Conservation (phyloP, 176 grass and related monocot species). For the Hordeum marinum region DNA sequence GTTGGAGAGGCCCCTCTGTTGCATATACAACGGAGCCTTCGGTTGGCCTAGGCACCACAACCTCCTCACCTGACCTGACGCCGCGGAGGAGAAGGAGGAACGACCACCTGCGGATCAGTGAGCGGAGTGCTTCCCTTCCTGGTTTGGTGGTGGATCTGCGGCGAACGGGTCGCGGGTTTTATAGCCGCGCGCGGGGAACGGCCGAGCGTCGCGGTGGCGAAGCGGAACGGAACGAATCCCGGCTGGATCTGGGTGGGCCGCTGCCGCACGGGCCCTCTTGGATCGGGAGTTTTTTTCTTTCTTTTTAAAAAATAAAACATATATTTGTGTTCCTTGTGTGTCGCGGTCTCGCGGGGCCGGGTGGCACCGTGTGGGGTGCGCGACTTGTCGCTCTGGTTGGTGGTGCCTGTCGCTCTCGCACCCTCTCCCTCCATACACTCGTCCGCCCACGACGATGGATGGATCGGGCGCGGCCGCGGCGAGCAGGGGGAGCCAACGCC, state of each 20-base stretch:
- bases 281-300: slow-evolving; percentile 23
- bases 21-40: no score
- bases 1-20: slow-evolving; percentile 53
- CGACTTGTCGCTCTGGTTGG: neutral
- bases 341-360: no score
- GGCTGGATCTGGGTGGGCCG: slow-evolving; percentile 19
- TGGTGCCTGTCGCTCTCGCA: neutral
- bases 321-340: no score
- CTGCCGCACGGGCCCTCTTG: neutral
- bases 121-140: neutral
- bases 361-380: neutral
- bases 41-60: neutral
- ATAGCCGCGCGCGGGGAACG: slow-evolving; percentile 7
- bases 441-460: no score
- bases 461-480: neutral
- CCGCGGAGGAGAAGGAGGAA: no score
- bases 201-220: neutral
- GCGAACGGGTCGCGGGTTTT: slow-evolving; percentile 33
- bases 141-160: neutral
- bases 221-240: slow-evolving; percentile 4
- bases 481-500: neutral
- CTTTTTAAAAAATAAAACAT: no score
- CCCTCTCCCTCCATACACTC: no score
- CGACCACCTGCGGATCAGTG: no score
- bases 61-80: neutral